Conservation (phyloP, 2,329 filamentous ascomycete genomes). For the Exophiala sp. region DNA sequence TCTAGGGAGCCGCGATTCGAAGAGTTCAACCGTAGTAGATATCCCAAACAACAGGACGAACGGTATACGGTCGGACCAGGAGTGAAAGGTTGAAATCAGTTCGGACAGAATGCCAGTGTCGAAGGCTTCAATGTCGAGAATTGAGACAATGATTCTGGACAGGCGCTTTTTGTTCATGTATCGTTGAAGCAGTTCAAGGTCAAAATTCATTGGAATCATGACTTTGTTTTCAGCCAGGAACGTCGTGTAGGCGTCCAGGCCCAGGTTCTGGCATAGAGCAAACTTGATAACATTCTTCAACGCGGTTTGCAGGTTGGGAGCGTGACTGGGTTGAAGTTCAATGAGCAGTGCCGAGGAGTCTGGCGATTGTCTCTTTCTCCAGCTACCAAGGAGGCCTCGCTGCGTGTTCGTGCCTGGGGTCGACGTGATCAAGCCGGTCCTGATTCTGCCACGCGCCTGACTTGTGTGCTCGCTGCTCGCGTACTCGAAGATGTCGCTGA, state of each 20-base stretch:
- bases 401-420: constrained; percentile 10
- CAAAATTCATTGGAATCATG: constrained; percentile 43
- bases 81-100: constrained; percentile 47
- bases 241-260: constrained; percentile 38
- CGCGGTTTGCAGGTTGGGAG: constrained; percentile 44
- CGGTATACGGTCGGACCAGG: constrained; percentile 60
- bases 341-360: constrained; percentile 31
- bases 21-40: constrained; percentile 60
- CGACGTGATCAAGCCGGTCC: constrained; percentile 21
- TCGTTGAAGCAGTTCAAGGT: constrained; percentile 44
- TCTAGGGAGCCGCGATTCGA: constrained; percentile 57
- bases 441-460: constrained; percentile 4
- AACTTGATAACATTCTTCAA: constrained; percentile 46
- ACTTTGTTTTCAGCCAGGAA: constrained; percentile 39
- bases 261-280: constrained; percentile 38
- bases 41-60: constrained; percentile 59
- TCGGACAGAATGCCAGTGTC: constrained; percentile 44
- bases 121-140: constrained; percentile 48
- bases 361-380: constrained; percentile 1
- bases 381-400: constrained; percentile 10
- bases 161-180: constrained; percentile 38
- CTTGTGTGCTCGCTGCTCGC: background rate
- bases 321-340: constrained; percentile 43
- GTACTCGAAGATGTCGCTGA: constrained; percentile 33
- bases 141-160: constrained; percentile 41